Base-by-base conservation (phyloP, 208 protist species). In the Histomonas meleagridis region DNA sequence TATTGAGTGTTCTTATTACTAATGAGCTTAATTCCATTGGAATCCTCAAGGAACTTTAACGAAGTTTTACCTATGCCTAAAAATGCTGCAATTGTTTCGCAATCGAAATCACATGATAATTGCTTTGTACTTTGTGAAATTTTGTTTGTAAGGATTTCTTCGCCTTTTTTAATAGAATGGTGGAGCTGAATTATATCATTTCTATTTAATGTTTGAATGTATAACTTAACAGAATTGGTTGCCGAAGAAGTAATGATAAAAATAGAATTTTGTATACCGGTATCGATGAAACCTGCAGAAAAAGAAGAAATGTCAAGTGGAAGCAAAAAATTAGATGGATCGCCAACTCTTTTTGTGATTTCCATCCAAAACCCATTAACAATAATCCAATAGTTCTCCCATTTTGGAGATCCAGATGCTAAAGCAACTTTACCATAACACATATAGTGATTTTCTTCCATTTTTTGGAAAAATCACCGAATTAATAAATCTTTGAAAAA, bases 401-500 rank as follows among this genome's bases (percentile, higher is more conserved):
- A 86, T 12, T 86, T 86, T 1, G 55, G 46, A 18, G 43, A 57
- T 26, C 18, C 46, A 55, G 51, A 57, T 38, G 76, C 76, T 38
- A 55, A 18, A 43, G 76, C 76, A 86, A 86, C 76, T 55, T 86
- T 86, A 28, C 76, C 76, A 48, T 86, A 86, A 16, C 40, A 86
- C 14, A 86, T 43, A 51, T 55, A 86, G 10, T 32, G 14, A 49
- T 86, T 86, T 55, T 86, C n/a, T n/a, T n/a, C n/a, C n/a, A n/a
- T n/a, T n/a, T n/a, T n/a, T n/a, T n/a, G n/a, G n/a, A n/a, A n/a
- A n/a, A n/a, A n/a, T n/a, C n/a, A n/a, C n/a, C n/a, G n/a, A n/a
- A n/a, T n/a, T n/a, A n/a, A n/a, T n/a, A n/a, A n/a, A n/a, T n/a
- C n/a, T n/a, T n/a, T n/a, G n/a, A n/a, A n/a, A n/a, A n/a, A n/a